Base-by-base conservation (phyloP, 179 eudicot species). In the Amaranthus tricolor region DNA sequence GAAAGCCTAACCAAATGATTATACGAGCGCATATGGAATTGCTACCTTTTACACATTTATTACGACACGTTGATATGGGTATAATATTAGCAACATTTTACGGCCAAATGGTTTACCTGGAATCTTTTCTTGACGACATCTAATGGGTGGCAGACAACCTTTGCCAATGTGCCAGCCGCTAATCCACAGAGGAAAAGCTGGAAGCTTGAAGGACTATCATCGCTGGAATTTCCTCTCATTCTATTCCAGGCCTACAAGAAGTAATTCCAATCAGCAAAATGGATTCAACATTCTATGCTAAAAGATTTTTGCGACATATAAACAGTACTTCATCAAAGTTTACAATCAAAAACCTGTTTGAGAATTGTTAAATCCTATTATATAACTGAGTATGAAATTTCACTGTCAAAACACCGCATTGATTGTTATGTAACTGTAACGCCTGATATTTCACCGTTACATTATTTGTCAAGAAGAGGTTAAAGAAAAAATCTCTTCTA, bases 51-150 rank as follows among this genome's bases (percentile, higher is more conserved):
- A 31, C 48, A 64, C 9, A 17, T 15, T 62, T 31, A 24, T 16
- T n/a, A 53, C 9, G 20, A 50, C 12, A 77, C 6, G 21, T n/a
- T 12, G 12, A 55, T 5, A 14, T 6, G n/a, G 24, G 9, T 21
- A 3, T 48, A 21, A 55, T 24, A 1, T 31, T 16, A 48, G 7
- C 16, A 54, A 12, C 31, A 40, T 48, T 8, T 20, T 16, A 59
- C 70, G 48, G 11, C 55, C 20, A 17, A 59, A 77, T 43, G 49
- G 43, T n/a, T 6, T 84, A 95, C 99, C 98, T 95, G 99, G 79
- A 95, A 95, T 79, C 99, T 84, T 92, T 95, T 95, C 86, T 95
- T 95, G 72, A 95, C 88, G 69, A 95, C 99, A 85, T 95, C 99
- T 76, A 95, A 88, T 19, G 99, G 98, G 81, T 95, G 99, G 77